Conservation (phyloP, 192 early-diverging fungal species). For the Backusella westeae region DNA sequence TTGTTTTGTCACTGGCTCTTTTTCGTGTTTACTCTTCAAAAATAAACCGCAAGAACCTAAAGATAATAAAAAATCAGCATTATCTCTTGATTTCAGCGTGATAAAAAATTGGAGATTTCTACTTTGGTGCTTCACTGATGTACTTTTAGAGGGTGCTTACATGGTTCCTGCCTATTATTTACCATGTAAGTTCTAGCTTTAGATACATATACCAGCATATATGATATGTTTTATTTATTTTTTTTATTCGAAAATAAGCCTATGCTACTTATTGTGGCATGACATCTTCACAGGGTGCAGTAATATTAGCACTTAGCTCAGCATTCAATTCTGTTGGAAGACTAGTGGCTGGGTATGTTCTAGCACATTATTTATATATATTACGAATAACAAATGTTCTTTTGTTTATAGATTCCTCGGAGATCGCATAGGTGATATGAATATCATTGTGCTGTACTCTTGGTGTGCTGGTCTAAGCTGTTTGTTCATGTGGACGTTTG, state of each 20-base stretch:
- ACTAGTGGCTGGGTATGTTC: constrained; percentile 21
- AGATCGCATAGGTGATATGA: constrained; percentile 32
- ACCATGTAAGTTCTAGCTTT: constrained; percentile 19
- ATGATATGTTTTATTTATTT: neutral
- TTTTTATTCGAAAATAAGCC: neutral
- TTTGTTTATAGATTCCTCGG: constrained; percentile 2
- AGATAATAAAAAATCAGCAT: neutral
- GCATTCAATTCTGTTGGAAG: constrained; percentile 28
- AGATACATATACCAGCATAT: neutral
- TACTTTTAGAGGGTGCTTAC: constrained; percentile 25
- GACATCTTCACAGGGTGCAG: constrained; percentile 23
- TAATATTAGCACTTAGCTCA: constrained; percentile 19
- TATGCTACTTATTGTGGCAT: constrained; percentile 21
- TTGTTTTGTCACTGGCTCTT: constrained; percentile 10
- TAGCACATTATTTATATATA: neutral
- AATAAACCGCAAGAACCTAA: constrained; percentile 10
- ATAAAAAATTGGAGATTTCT: constrained; percentile 23
- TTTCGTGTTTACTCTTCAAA: constrained; percentile 18
- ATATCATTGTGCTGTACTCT: constrained; percentile 30
- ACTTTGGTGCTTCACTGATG: constrained; percentile 26
- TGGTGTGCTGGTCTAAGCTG: constrained; percentile 17
- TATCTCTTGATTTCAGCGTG: constrained; percentile 25
- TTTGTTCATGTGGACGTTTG: constrained; percentile 34
- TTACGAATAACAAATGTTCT: neutral
- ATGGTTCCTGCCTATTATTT: constrained; percentile 31